Evolutionary conservation across 257 asterid species (phyloP), one percentile per base, ranked within the genome.

Genomic region (Lavandula angustifolia): DNA sequence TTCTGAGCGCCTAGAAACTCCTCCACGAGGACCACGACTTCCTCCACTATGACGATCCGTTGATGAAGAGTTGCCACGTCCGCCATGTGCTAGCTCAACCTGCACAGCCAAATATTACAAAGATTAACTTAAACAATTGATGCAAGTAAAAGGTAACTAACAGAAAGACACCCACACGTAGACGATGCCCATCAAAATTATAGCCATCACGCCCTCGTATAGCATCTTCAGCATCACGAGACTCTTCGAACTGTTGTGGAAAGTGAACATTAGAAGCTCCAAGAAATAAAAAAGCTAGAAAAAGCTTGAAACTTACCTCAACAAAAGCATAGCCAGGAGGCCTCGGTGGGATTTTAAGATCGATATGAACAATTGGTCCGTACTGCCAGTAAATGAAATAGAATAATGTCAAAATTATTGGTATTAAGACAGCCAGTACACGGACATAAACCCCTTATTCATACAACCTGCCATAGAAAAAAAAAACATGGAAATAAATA

Each of bases 271-370:
- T 6, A 59, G 61, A 57, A 42, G 7, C 35, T 31, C 33, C 35
- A 66, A 42, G 12, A 54, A 49, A 47, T 38, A 8, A 54, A 73
- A 60, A 41, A 60, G 11, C 5, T 14, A 42, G 4, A 49, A 7
- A 66, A 35, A 64, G 64, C 52, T 34, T 29, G 35, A 49, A 46
- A 34, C 82, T 73, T 72, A 86, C 99, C 92, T 94, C 99, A 7
- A 94, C 96, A 56, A 94, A 94, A 56, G 99, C 98, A 90, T 94
- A 94, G 58, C 98, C 98, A n/a, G 99, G 99, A 54, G 99, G 98
- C 64, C 97, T 84, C 18, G 96, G 96, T 3, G 98, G 99, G 47
- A 90, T 74, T 86, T 94, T 94, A 86, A 94, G 48, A 69, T 94
- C 99, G 76, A 94, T 74, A 62, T 94, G 98, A 62, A 85, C 98